Evolutionary conservation across 2,329 filamentous ascomycete species (phyloP), one percentile per base, ranked within the genome.

Genomic region (Fusarium illudens): DNA sequence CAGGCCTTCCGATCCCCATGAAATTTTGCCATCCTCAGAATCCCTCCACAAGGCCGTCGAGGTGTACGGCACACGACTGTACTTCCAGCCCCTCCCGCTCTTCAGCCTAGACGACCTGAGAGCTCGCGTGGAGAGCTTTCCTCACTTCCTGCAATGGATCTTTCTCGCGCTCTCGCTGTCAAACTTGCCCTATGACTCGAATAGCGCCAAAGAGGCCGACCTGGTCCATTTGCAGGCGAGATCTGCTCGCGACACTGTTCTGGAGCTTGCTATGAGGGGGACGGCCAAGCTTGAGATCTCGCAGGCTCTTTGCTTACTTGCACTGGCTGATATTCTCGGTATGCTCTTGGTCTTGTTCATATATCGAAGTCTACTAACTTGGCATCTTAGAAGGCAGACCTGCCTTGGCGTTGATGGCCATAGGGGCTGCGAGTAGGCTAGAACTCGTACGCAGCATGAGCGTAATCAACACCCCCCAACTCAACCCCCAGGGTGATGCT

Each of bases 1-100:
- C 5, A 68, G 65, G 65, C 27, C 49, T 6, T 30, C 53, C 1
- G 37, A 17, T 5, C 27, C 22, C 13, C 39, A 53, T 20, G 60
- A 52, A 3, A 46, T 30, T 6, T 32, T 20, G 0, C 65, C 65
- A 6, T 68, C 65, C 0, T 17, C 58, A 11, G 54, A 62, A 5
- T 62, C 62, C 1, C 50, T 68, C 0, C 39, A 63, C 19, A 51
- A 19, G n/a, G 65, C 65, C 3, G 62, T 67, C 3, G 46, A 71
- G 19, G 63, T 64, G 2, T 71, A 72, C 11, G 37, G 56, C 4
- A 44, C 57, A 3, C 64, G 68, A 10, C 8, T 72, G 6, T 71
- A 72, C 49, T 72, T 72, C 6, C 70, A 72, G 3, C 70, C 70
- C 1, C 36, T 72, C 0, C 70, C 70, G 0, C 67, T 72, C 1